These are phyloP conservation scores for Salvia rosmarinus DNA, from an alignment of 257 asterid genomes.

Conservation along the genomic window DNA sequence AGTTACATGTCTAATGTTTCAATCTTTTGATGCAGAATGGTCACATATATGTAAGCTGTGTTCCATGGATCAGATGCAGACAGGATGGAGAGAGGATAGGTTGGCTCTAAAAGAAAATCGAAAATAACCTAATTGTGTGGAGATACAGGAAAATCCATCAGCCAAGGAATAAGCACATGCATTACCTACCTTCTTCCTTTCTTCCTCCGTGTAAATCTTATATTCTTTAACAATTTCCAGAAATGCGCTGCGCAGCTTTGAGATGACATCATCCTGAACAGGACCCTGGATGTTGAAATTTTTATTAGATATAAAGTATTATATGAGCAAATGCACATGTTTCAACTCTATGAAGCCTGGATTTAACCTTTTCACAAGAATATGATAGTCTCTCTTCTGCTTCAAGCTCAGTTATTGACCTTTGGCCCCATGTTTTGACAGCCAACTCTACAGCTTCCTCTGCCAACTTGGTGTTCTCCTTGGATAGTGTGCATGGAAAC, in stretches of 20 bases:
- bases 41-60: constrained; percentile 8
- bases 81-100: background rate
- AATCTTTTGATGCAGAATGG: constrained; percentile 18
- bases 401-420: constrained; percentile 90
- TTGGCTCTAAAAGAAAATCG: too few relatives aligned
- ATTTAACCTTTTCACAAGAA: constrained; percentile 91
- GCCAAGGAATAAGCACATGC: constrained; percentile 26
- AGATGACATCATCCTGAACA: constrained; percentile 84
- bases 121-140: background rate
- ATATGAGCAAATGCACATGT: constrained; percentile 30
- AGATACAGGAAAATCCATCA: constrained; percentile 13
- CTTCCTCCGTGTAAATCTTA: constrained; percentile 79
- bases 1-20: background rate
- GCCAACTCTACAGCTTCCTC: constrained; percentile 93
- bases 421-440: constrained; percentile 84
- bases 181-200: constrained; percentile 72
- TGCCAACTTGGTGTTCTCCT: constrained; percentile 68
- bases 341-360: constrained; percentile 28
- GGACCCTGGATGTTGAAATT: constrained; percentile 73
- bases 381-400: constrained; percentile 96
- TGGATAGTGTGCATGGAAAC: constrained; percentile 81
- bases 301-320: constrained; percentile 33
- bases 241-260: constrained; percentile 81
- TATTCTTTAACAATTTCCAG: constrained; percentile 82
- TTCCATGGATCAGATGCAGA: constrained; percentile 13